A percentile compares a stretch with the other conserved stretches of the same genome.
These are phyloP conservation scores for Puccinia novopanici DNA, from an alignment of 1,284 basidiomycete genomes.

Conservation along the genomic window DNA sequence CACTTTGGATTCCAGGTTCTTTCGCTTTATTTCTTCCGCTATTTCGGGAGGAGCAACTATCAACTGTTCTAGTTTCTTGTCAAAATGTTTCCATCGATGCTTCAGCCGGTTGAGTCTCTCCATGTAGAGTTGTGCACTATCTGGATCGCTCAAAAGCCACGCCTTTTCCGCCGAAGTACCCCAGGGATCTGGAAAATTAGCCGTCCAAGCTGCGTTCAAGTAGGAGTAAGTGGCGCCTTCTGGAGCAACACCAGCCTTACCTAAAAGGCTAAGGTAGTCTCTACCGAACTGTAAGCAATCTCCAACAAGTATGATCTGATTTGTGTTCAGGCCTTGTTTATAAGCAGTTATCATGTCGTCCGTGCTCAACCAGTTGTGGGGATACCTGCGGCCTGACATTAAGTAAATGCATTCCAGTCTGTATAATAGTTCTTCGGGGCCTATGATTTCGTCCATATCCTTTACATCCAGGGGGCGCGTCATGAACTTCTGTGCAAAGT, in stretches of 20 bases:
- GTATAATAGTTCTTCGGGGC: background rate
- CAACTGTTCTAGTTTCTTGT: background rate
- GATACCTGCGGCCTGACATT: conserved; percentile 2
- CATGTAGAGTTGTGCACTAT: background rate
- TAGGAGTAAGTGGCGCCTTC: background rate
- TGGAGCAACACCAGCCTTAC: background rate
- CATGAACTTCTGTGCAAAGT: too few species aligned
- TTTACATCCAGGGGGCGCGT: background rate
- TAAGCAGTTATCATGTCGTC: background rate
- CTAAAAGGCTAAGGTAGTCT: background rate
- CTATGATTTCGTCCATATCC: background rate
- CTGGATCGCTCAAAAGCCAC: conserved; percentile 6
- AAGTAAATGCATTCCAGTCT: background rate
- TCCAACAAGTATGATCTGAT: background rate
- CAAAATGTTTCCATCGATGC: background rate
- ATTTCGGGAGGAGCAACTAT: background rate
- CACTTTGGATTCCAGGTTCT: background rate
- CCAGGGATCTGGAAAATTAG: background rate
- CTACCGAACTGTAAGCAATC: conserved; percentile 16
- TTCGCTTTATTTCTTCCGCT: background rate
- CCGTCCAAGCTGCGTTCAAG: background rate
- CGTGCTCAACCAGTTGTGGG: background rate
- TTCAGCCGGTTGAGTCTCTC: background rate
- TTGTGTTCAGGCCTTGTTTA: conserved; percentile 9
- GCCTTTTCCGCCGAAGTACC: conserved; percentile 13